Evolutionary conservation across 495 filamentous ascomycete species (phyloP).

Genomic region (Tuber brumale): DNA sequence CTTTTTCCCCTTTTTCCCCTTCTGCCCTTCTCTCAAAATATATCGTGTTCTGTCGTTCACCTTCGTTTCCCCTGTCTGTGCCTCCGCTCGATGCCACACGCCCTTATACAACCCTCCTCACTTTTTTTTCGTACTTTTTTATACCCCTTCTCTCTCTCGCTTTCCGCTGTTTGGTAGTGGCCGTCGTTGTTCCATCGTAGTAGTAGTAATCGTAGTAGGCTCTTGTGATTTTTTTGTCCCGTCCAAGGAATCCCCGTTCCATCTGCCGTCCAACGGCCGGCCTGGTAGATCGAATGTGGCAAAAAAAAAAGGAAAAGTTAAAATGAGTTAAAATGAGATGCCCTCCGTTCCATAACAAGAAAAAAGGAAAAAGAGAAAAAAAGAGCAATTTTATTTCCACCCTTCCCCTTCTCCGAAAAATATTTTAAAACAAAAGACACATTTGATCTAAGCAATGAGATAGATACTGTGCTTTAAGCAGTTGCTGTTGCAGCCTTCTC

Average conservation of each 20-base stretch:
- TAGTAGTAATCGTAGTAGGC: background rate
- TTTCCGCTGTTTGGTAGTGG: background rate
- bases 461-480: constrained; percentile 10
- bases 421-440: background rate
- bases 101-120: background rate
- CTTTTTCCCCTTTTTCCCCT: background rate
- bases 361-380: background rate
- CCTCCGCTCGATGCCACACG: background rate
- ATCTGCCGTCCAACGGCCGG: background rate
- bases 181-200: background rate
- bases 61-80: background rate
- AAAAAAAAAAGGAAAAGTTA: constrained; percentile 2
- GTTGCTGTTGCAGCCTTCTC: constrained; percentile 5
- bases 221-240: background rate
- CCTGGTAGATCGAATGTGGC: background rate
- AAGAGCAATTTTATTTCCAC: constrained; percentile 9
- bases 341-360: constrained; percentile 6
- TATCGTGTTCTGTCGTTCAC: background rate
- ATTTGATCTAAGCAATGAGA: constrained; percentile 1
- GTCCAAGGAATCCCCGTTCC: background rate
- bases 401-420: background rate
- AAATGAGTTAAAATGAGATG: constrained; percentile 6
- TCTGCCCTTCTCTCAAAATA: background rate
- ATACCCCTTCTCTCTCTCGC: background rate
- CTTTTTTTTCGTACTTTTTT: background rate